phyloP scores from a whole-genome alignment of 2,329 filamentous ascomycete genomes.

The Phialophora expanda region DNA sequence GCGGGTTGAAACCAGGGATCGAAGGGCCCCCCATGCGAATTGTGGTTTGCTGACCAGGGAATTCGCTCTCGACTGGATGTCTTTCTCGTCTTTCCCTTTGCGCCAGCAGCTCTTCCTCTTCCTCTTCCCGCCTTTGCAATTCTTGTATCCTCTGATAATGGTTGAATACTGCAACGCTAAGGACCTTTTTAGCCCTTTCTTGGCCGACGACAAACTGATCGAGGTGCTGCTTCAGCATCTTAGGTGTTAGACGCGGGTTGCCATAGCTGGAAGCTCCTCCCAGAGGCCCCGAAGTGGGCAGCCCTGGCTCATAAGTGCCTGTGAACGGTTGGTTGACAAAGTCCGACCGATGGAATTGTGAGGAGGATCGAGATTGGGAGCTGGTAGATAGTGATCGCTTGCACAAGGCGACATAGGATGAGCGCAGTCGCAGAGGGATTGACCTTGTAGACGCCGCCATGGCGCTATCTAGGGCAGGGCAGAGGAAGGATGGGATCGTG shows the following conservation, averaged over 20 bases:
- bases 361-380: constrained; percentile 45
- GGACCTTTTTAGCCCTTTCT: constrained; percentile 86
- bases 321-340: constrained; percentile 68
- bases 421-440: constrained; percentile 26
- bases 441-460: constrained; percentile 22
- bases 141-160: constrained; percentile 90
- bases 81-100: constrained; percentile 73
- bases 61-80: constrained; percentile 79
- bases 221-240: constrained; percentile 80
- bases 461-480: constrained; percentile 31
- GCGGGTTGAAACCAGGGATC: constrained; percentile 38
- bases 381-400: constrained; percentile 27
- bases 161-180: constrained; percentile 93
- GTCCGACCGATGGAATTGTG: constrained; percentile 64
- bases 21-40: constrained; percentile 46
- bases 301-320: constrained; percentile 65
- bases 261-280: constrained; percentile 63
- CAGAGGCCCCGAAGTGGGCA: constrained; percentile 67
- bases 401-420: constrained; percentile 32
- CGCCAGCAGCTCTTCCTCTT: constrained; percentile 74
- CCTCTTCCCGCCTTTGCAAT: constrained; percentile 74
- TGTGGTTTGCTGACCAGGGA: constrained; percentile 64
- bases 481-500: constrained; percentile 26
- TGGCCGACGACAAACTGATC: constrained; percentile 97
- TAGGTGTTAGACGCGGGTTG: constrained; percentile 64